Percentiles rank a stretch among this genome's conserved stretches.
Conservation (phyloP, 306 rosid genomes). For the Trifolium pratense region DNA sequence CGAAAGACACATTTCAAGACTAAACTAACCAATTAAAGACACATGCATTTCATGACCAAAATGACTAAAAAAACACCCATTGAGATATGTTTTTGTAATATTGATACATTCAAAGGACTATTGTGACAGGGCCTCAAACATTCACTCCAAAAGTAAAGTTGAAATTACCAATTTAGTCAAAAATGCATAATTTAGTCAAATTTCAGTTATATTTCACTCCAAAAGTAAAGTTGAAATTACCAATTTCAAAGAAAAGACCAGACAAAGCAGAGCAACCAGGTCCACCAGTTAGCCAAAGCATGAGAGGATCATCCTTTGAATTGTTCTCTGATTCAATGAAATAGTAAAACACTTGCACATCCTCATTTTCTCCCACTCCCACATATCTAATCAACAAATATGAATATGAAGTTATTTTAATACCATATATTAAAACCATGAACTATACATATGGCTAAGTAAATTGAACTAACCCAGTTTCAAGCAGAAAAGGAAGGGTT, state of each 20-base stretch:
- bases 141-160: too few species aligned
- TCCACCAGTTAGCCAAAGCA: slow-evolving; percentile 80
- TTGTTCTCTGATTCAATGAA: slow-evolving; percentile 62
- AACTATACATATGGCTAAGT: not conserved
- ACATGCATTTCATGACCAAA: too few species aligned
- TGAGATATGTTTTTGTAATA: too few species aligned
- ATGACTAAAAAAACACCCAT: too few species aligned
- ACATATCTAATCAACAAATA: slow-evolving; percentile 52
- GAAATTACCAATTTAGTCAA: too few species aligned
- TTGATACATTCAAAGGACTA: too few species aligned
- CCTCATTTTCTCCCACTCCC: slow-evolving; percentile 68
- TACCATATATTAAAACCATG: not conserved
- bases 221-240: slow-evolving; percentile 35
- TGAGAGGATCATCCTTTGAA: slow-evolving; percentile 64
- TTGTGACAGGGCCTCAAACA: too few species aligned
- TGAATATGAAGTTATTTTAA: not conserved
- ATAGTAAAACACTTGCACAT: slow-evolving; percentile 64
- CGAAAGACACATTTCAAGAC: too few species aligned
- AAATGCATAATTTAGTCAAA: too few species aligned
- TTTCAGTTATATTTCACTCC: too few species aligned
- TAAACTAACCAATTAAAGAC: too few species aligned
- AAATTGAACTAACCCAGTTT: slow-evolving; percentile 62
- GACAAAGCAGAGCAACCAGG: slow-evolving; percentile 68
- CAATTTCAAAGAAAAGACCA: slow-evolving; percentile 58
- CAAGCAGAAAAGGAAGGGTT: slow-evolving; percentile 67